Conservation (phyloP, 164 flowering plant genomes). For the Protea cynaroides region DNA sequence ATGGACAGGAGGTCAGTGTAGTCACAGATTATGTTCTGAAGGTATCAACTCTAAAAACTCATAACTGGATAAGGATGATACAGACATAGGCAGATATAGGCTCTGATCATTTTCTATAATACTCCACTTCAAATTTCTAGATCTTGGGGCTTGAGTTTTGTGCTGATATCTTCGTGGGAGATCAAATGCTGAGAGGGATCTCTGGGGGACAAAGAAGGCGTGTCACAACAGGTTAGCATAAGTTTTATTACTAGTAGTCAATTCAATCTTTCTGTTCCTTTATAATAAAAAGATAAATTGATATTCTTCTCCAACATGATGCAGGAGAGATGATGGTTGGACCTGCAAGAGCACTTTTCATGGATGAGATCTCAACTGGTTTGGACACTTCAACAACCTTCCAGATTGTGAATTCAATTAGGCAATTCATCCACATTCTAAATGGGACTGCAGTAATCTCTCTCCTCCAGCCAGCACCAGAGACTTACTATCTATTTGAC, state of each 20-base stretch:
- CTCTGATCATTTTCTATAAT: not conserved
- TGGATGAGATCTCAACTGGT: constrained; percentile 93
- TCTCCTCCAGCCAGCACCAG: constrained; percentile 86
- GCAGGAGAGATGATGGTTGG: constrained; percentile 85
- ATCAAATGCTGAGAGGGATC: constrained; percentile 18
- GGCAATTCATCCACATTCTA: constrained; percentile 50
- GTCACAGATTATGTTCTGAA: constrained; percentile 29
- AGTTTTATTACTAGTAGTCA: not conserved
- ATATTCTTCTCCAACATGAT: not conserved
- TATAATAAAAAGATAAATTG: not conserved
- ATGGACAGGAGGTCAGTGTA: constrained; percentile 38
- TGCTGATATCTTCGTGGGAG: constrained; percentile 14
- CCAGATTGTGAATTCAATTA: constrained; percentile 57
- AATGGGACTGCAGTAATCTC: constrained; percentile 64
- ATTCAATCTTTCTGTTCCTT: not conserved
- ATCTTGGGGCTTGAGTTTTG: constrained; percentile 12
- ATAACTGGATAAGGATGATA: not conserved
- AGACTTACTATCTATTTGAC: constrained; percentile 69
- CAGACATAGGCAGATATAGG: too few species aligned
- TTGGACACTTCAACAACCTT: constrained; percentile 79
- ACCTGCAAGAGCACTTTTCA: constrained; percentile 63
- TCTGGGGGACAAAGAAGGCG: constrained; percentile 5
- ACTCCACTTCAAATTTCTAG: not conserved
- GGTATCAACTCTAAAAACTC: constrained; percentile 7
- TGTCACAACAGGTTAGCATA: constrained; percentile 2